Conservation (phyloP, 345 rosid species). For the Melaleuca quinquenervia region DNA sequence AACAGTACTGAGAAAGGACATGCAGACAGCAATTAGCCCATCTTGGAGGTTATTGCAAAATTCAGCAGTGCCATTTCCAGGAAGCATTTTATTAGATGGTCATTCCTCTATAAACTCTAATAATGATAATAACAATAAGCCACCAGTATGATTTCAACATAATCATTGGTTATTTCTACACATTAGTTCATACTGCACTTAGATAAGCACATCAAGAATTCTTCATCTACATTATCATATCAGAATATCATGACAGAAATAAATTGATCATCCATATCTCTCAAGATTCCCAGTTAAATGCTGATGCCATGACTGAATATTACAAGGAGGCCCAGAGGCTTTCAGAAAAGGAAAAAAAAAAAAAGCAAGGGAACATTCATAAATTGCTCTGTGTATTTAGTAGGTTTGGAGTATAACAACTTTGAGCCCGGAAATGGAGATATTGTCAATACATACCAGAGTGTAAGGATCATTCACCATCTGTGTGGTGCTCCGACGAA, state of each 20-base stretch:
- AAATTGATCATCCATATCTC: neutral
- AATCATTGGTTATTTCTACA: neutral
- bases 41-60: neutral
- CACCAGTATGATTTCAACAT: neutral
- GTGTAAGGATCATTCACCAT: constrained; percentile 92
- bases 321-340: neutral
- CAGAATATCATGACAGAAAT: neutral
- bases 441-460: constrained; percentile 41
- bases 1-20: neutral
- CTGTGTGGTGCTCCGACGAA: constrained; percentile 88
- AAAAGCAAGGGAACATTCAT: neutral
- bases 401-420: neutral
- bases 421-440: neutral
- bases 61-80: neutral
- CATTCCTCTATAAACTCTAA: neutral
- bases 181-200: neutral
- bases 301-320: neutral
- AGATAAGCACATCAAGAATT: neutral
- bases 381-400: neutral
- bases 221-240: neutral
- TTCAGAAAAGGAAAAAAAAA: neutral
- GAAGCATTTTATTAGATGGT: neutral
- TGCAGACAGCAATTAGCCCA: neutral
- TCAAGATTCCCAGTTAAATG: neutral
- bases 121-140: neutral